Evolutionary conservation across 2,329 filamentous ascomycete species (phyloP).

Genomic region (Penicillium glabrum): DNA sequence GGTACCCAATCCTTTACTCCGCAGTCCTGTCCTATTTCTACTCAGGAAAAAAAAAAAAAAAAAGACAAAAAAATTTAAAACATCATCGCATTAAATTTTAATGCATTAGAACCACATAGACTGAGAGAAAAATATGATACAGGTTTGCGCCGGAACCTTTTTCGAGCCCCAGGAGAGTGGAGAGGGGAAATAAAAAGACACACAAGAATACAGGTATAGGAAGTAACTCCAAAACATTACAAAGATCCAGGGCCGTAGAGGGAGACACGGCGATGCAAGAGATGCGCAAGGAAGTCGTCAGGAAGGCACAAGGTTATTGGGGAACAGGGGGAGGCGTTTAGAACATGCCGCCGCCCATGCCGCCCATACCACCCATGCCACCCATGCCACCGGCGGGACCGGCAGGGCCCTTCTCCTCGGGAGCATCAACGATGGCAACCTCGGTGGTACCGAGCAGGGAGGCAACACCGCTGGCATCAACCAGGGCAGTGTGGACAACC

Average conservation of each 20-base stretch:
- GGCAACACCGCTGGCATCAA: constrained; percentile 93
- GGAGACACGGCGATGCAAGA: constrained; percentile 36
- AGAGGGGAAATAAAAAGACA: constrained; percentile 15
- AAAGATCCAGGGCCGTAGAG: constrained; percentile 23
- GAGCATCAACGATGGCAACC: constrained; percentile 94
- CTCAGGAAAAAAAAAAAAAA: not conserved
- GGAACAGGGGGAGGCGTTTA: constrained; percentile 35
- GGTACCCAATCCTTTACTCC: not conserved
- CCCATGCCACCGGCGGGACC: constrained; percentile 50
- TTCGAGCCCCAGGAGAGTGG: constrained; percentile 23
- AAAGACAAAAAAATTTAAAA: not conserved
- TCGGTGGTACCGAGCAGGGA: constrained; percentile 97
- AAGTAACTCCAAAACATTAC: constrained; percentile 27
- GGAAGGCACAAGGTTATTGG: constrained; percentile 3
- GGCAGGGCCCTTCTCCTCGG: constrained; percentile 79
- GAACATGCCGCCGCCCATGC: constrained; percentile 67
- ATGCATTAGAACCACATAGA: constrained; percentile 16
- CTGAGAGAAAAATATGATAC: constrained; percentile 22
- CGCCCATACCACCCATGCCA: constrained; percentile 61
- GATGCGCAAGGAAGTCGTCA: constrained; percentile 24
- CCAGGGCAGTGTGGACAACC: constrained; percentile 94
- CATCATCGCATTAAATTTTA: constrained; percentile 5
- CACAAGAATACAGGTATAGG: constrained; percentile 25
- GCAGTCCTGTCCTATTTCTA: not conserved
- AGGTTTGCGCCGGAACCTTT: constrained; percentile 23